Conservation (phyloP, 805 yeast genomes). For the Naumovozyma baii region DNA sequence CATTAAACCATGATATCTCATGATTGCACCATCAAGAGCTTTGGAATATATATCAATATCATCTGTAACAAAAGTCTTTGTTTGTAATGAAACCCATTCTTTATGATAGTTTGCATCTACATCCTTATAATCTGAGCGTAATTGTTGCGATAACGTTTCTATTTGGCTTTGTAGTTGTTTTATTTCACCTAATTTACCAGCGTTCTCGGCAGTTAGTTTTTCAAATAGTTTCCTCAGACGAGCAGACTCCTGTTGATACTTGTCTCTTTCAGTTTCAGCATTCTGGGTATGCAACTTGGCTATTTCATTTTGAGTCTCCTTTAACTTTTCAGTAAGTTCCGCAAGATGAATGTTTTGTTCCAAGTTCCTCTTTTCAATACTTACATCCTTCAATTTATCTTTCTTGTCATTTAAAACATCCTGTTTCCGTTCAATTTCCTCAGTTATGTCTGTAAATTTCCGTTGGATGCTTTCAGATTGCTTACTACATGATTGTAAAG, state of each 20-base stretch:
- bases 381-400: conserved; percentile 43
- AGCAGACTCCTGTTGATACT: conserved; percentile 50
- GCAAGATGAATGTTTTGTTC: conserved; percentile 55
- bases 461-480: conserved; percentile 16
- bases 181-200: conserved; percentile 77
- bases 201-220: conserved; percentile 50
- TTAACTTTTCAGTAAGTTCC: conserved; percentile 34
- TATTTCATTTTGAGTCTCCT: conserved; percentile 33
- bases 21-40: conserved; percentile 85
- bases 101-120: conserved; percentile 53
- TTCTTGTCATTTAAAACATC: conserved; percentile 11
- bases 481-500: conserved; percentile 12
- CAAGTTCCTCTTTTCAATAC: conserved; percentile 51
- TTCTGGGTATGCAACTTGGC: conserved; percentile 39
- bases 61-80: conserved; percentile 63
- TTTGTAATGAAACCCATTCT: conserved; percentile 69
- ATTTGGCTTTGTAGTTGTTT: conserved; percentile 73
- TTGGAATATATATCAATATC: conserved; percentile 75
- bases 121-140: conserved; percentile 60
- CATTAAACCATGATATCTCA: conserved; percentile 82
- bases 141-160: conserved; percentile 43
- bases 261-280: conserved; percentile 52
- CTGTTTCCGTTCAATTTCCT: conserved; percentile 12
- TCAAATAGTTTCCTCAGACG: conserved; percentile 43
- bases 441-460: conserved; percentile 13